Percentiles rank a stretch among this genome's conserved stretches.
Conservation (phyloP, 495 filamentous ascomycete genomes). For the Parachaetomium inaequale region DNA sequence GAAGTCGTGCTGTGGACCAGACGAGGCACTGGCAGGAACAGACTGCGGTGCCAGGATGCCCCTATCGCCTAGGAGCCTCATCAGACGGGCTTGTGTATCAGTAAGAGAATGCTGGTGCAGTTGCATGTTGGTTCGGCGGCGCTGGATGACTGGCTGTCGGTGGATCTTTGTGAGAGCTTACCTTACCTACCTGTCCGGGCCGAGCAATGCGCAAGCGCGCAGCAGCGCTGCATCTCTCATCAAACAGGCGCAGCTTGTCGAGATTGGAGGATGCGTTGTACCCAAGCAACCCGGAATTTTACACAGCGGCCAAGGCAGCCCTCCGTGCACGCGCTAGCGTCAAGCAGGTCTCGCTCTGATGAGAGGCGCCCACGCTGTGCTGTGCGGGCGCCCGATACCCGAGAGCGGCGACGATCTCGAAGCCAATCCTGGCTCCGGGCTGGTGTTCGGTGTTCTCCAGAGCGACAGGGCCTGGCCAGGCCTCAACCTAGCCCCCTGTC, state of each 20-base stretch:
- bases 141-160: slow-evolving; percentile 17
- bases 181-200: neutral
- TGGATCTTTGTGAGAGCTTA: neutral
- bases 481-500: neutral
- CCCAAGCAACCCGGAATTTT: slow-evolving; percentile 24
- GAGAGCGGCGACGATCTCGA: slow-evolving; percentile 25
- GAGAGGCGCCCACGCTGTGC: neutral
- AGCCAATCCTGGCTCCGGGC: slow-evolving; percentile 28
- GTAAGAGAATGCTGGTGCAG: slow-evolving; percentile 3
- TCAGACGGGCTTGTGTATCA: neutral
- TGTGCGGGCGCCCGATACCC: slow-evolving; percentile 18
- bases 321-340: slow-evolving; percentile 23
- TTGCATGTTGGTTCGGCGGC: slow-evolving; percentile 16
- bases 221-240: slow-evolving; percentile 7
- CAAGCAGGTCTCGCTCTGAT: slow-evolving; percentile 29
- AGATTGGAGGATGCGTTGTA: slow-evolving; percentile 28
- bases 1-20: neutral
- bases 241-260: slow-evolving; percentile 19
- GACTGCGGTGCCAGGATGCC: neutral
- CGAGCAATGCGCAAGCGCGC: slow-evolving; percentile 17
- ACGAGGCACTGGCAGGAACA: neutral
- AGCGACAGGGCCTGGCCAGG: slow-evolving; percentile 2
- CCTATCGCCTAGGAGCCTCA: neutral
- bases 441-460: slow-evolving; percentile 23
- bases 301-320: slow-evolving; percentile 18